Percentiles rank a stretch among this genome's conserved stretches.
Conservation (phyloP, 192 early-diverging fungal species). For the Coemansia sp. region DNA sequence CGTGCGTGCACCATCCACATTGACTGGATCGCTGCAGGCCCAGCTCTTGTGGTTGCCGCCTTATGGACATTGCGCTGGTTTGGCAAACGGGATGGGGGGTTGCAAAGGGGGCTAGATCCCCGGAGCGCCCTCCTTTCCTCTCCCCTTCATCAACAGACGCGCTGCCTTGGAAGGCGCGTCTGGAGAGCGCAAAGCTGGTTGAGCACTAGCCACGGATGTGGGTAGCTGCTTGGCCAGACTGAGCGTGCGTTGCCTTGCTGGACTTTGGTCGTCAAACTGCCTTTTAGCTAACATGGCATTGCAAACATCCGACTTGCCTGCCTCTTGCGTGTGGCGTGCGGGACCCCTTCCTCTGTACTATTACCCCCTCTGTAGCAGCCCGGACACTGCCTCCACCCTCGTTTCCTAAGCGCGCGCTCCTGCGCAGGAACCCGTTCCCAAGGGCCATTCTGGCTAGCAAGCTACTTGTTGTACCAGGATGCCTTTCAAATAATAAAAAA, state of each 20-base stretch:
- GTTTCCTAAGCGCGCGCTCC: conserved; percentile 59
- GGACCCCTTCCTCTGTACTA: neutral
- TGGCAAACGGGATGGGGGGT: conserved; percentile 17
- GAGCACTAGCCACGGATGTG: too few species aligned
- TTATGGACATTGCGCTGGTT: conserved; percentile 36
- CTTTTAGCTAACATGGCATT: neutral
- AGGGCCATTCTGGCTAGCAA: too few species aligned
- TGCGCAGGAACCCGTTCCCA: neutral
- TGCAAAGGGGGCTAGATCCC: too few species aligned
- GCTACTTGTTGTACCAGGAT: too few species aligned
- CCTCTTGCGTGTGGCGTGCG: neutral
- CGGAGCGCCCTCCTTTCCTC: too few species aligned
- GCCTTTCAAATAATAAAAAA: too few species aligned
- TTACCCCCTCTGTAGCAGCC: conserved; percentile 26
- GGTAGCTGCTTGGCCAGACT: neutral
- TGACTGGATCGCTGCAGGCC: too few species aligned
- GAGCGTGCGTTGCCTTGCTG: conserved; percentile 35
- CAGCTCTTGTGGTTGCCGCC: conserved; percentile 1
- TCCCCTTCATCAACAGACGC: too few species aligned
- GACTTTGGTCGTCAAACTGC: conserved; percentile 37
- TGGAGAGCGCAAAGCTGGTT: too few species aligned
- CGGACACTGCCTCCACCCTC: conserved; percentile 74
- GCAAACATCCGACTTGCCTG: neutral
- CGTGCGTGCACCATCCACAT: conserved; percentile 6
- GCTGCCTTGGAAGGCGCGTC: neutral